Evolutionary conservation across 129 eudicot species (phyloP).

Genomic region (Arctium minus): DNA sequence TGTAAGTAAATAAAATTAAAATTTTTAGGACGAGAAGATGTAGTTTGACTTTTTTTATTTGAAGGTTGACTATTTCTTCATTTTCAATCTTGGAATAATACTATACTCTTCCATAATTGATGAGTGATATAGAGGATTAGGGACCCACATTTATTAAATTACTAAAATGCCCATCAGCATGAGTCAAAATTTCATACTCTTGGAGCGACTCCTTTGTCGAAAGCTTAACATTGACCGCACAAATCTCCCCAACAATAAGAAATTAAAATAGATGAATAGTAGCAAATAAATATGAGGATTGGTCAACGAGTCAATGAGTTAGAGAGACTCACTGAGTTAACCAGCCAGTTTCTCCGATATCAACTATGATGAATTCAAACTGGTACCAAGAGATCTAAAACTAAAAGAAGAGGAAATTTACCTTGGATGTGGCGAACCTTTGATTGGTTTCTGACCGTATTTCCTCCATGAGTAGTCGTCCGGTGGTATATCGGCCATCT

Average conservation of each 20-base stretch:
- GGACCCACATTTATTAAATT: not conserved
- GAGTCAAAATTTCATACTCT: conserved; percentile 33
- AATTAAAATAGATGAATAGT: not conserved
- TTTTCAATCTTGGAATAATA: not conserved
- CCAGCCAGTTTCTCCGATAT: conserved; percentile 9
- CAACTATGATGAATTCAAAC: conserved; percentile 3
- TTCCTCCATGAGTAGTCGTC: conserved; percentile 98
- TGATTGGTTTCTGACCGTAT: conserved; percentile 96
- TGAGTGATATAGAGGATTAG: not conserved
- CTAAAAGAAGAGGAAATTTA: conserved; percentile 8
- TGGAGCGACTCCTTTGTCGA: conserved; percentile 1
- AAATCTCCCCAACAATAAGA: not conserved
- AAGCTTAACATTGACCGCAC: not conserved
- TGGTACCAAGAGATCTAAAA: not conserved
- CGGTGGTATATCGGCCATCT: conserved; percentile 96
- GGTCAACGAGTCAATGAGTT: conserved; percentile 30
- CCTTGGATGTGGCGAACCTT: conserved; percentile 99
- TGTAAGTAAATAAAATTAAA: not conserved
- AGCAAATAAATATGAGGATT: not conserved
- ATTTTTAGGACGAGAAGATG: not conserved
- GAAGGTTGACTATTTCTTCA: conserved; percentile 18
- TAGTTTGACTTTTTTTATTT: not conserved
- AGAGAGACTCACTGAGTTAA: conserved; percentile 17
- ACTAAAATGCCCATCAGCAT: conserved; percentile 15
- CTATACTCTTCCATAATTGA: conserved; percentile 18